Base-by-base conservation (phyloP, 2,329 filamentous ascomycete genomes). In the Elsinoe australis region DNA sequence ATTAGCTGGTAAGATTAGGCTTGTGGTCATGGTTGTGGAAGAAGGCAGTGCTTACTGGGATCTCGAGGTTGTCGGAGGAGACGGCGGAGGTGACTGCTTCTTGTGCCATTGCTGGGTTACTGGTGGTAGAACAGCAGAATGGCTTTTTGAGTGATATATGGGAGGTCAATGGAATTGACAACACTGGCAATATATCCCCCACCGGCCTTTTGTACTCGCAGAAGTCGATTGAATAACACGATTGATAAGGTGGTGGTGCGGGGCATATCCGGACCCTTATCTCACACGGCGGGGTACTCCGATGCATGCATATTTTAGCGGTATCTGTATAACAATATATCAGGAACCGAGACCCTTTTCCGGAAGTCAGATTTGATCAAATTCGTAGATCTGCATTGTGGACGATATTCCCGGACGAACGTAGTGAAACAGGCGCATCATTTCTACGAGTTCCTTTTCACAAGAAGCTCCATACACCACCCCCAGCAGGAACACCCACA, bases 1-100 rank as follows among this genome's bases (percentile, higher is more conserved):
- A 87, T 84, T 54, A 87, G 72, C 80, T 54, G 33, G 26, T 12
- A n/a, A 26, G 4, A 28, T 51, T 19, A 51, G 41, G 26, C 26
- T 29, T 33, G 33, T 10, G 5, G 18, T 17, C 15, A 18, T n/a
- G 22, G 29, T 14, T 28, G 17, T 18, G 29, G 32, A 14, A 26
- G 18, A 24, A 17, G n/a, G 18, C 17, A 19, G 35, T 21, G 32
- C 24, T 14, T 22, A 56, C 54, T 12, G 54, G 54, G 26, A 56
- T 56, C 39, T 47, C 47, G 41, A 53, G 48, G 36, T 51, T 55
- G 51, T 59, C 58, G 21, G 54, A 53, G 4, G 57, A 60, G 32
- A 63, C 61, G 18, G 61, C 61, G 7, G 56, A 57, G 47, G 51
- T 61, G 22, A 58, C 55, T 39, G 59, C 54, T 44, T 49, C 28